These are phyloP conservation scores for Paecilomyces sp. DNA, from an alignment of 2,329 filamentous ascomycete species.

Conservation along the genomic window DNA sequence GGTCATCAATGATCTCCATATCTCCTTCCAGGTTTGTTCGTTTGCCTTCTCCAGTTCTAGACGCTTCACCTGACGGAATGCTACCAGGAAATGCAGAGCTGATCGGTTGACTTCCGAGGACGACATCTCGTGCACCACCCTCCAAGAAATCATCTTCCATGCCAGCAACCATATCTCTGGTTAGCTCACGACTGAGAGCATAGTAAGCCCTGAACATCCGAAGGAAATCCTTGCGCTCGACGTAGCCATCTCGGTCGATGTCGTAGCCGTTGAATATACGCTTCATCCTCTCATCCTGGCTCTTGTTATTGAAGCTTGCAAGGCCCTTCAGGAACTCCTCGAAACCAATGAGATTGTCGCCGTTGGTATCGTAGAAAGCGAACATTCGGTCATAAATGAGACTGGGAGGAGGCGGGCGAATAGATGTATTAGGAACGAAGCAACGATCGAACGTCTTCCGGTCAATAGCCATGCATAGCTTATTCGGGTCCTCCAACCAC, in stretches of 20 bases:
- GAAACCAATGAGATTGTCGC: constrained; percentile 83
- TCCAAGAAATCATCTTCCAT: constrained; percentile 72
- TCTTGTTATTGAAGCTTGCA: constrained; percentile 54
- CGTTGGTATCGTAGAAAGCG: constrained; percentile 87
- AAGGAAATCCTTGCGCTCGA: constrained; percentile 79
- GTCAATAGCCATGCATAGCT: constrained; percentile 77
- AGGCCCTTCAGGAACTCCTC: constrained; percentile 83
- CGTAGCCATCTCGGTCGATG: constrained; percentile 77
- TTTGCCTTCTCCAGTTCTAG: constrained; percentile 61
- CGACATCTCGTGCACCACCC: constrained; percentile 67
- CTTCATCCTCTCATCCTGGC: constrained; percentile 58
- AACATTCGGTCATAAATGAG: constrained; percentile 96
- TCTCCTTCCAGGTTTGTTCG: constrained; percentile 56
- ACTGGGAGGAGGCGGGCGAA: constrained; percentile 70
- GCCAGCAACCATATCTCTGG: constrained; percentile 71
- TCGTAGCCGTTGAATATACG: constrained; percentile 87
- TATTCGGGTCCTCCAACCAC: constrained; percentile 73
- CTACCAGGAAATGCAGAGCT: constrained; percentile 70
- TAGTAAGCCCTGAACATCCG: constrained; percentile 92
- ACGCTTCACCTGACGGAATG: constrained; percentile 57
- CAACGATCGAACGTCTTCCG: constrained; percentile 88
- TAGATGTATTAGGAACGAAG: constrained; percentile 77
- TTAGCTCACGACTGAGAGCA: constrained; percentile 80
- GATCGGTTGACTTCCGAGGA: constrained; percentile 67
- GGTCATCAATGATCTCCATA: constrained; percentile 55